phyloP scores from a whole-genome alignment of 192 early-diverging fungal species.

The Coemansia sp. region DNA sequence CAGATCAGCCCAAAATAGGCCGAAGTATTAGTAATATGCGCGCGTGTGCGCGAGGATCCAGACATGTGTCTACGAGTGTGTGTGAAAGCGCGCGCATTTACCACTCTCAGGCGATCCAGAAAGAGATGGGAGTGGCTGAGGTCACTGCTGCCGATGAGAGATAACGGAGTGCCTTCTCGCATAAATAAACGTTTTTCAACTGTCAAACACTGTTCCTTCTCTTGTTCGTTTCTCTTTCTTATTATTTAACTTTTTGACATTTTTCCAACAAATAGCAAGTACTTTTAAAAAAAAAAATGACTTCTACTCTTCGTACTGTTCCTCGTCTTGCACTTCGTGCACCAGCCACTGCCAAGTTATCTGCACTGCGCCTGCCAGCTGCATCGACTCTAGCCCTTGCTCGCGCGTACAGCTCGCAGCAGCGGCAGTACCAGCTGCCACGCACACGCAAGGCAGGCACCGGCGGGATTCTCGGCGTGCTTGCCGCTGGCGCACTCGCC shows the following conservation, averaged over 20 bases:
- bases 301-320: slow-evolving; percentile 31
- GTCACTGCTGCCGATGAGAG: slow-evolving; percentile 18
- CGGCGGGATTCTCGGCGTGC: slow-evolving; percentile 36
- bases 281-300: slow-evolving; percentile 20
- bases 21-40: not conserved
- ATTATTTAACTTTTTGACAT: not conserved
- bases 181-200: slow-evolving; percentile 1
- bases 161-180: slow-evolving; percentile 2
- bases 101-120: not conserved
- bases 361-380: slow-evolving; percentile 8
- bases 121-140: not conserved
- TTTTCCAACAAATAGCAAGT: not conserved
- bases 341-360: slow-evolving; percentile 1
- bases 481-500: slow-evolving; percentile 55
- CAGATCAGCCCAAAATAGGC: not conserved
- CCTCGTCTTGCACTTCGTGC: slow-evolving; percentile 16
- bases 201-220: not conserved
- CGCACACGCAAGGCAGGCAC: slow-evolving; percentile 35
- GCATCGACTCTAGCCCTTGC: not conserved
- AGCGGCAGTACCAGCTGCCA: slow-evolving; percentile 30
- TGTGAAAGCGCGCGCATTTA: not conserved
- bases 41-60: not conserved
- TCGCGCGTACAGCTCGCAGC: slow-evolving; percentile 32
- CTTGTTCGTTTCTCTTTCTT: slow-evolving; percentile 7
- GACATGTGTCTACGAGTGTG: not conserved